Conservation (phyloP, 768 basidiomycete species). For the Trametes coccinea region DNA sequence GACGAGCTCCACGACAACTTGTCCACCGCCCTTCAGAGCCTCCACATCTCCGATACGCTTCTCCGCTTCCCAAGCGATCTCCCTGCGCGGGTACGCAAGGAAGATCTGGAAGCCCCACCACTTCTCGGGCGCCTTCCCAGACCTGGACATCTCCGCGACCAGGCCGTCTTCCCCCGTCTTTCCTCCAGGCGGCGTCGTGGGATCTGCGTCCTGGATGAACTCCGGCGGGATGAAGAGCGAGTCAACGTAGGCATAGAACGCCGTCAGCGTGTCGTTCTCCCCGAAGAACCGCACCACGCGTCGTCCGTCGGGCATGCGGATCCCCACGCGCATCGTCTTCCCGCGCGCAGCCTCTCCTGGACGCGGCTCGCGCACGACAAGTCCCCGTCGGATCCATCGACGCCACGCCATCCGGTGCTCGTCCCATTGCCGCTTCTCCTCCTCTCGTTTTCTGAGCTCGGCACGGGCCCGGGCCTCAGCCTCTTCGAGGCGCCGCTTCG, state of each 20-base stretch:
- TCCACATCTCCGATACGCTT: conserved; percentile 46
- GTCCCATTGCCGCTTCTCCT: conserved; percentile 26
- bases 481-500: conserved; percentile 35
- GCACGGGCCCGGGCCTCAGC: conserved; percentile 41
- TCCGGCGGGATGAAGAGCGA: conserved; percentile 50
- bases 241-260: conserved; percentile 76
- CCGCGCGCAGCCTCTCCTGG: conserved; percentile 29
- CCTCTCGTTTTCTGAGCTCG: conserved; percentile 31
- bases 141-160: conserved; percentile 37
- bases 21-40: conserved; percentile 59
- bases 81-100: conserved; percentile 68
- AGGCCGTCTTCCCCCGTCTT: conserved; percentile 34
- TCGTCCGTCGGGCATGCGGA: conserved; percentile 49
- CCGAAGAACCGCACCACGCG: conserved; percentile 61
- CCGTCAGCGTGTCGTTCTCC: conserved; percentile 49
- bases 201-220: conserved; percentile 42
- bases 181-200: conserved; percentile 39
- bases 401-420: conserved; percentile 53
- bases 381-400: conserved; percentile 52
- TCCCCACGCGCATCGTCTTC: conserved; percentile 56
- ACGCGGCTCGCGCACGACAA: conserved; percentile 42
- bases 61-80: conserved; percentile 51
- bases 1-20: conserved; percentile 61
- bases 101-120: conserved; percentile 79
- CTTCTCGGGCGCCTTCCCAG: conserved; percentile 32